Percentiles rank a stretch among this genome's conserved stretches.
Conservation (phyloP, 257 asterid genomes). For the Gentiana dahurica region DNA sequence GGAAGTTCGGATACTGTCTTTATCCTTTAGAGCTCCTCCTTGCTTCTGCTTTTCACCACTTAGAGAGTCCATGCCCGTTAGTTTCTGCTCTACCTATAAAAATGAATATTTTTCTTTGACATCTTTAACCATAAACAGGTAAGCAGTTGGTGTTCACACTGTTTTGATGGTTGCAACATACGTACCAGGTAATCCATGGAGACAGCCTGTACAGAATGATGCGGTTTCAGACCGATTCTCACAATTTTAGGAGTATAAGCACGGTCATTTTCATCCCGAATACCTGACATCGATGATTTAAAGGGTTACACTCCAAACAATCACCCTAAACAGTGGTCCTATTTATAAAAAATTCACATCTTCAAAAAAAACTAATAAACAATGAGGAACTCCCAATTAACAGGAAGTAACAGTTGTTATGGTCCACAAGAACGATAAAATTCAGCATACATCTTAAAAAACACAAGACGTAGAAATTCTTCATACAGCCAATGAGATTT, state of each 20-base stretch:
- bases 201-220: conserved; percentile 89
- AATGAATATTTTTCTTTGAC: conserved; percentile 6
- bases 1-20: conserved; percentile 77
- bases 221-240: conserved; percentile 87
- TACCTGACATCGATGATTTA: conserved; percentile 43
- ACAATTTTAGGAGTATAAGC: conserved; percentile 89
- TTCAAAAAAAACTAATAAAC: not conserved
- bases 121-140: not conserved
- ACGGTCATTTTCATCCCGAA: conserved; percentile 81
- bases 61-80: conserved; percentile 57
- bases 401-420: too few relatives aligned
- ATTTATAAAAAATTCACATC: not conserved
- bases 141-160: not conserved
- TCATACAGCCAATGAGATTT: not conserved
- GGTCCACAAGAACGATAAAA: too few relatives aligned
- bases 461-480: not conserved
- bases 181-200: conserved; percentile 91
- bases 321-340: not conserved
- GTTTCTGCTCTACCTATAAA: conserved; percentile 80
- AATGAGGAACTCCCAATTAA: not conserved
- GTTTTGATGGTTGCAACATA: conserved; percentile 10
- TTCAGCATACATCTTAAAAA: not conserved
- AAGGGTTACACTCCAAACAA: conserved; percentile 7
- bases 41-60: conserved; percentile 82
- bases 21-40: conserved; percentile 65